phyloP scores from a whole-genome alignment of 306 rosid genomes.

The Castanopsis chinensis region DNA sequence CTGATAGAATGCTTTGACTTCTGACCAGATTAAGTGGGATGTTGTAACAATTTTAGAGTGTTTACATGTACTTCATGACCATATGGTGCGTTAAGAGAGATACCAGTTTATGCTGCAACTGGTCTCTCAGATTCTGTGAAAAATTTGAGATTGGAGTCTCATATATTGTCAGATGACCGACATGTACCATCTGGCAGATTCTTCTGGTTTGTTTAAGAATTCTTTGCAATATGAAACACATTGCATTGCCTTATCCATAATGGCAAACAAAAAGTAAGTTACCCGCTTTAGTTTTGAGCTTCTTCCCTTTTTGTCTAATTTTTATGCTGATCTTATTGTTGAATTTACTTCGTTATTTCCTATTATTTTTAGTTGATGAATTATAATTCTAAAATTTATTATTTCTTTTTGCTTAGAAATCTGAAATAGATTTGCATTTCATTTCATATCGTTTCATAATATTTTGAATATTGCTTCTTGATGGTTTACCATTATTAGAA shows the following conservation, averaged over 20 bases:
- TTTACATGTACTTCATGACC: slow-evolving; percentile 22
- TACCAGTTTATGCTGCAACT: slow-evolving; percentile 29
- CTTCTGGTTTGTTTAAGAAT: slow-evolving; percentile 42
- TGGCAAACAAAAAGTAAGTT: slow-evolving; percentile 55
- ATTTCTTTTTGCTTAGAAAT: not conserved
- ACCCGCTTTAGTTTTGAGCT: slow-evolving; percentile 22
- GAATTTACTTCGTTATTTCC: slow-evolving; percentile 13
- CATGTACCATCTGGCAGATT: slow-evolving; percentile 31
- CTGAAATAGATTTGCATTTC: not conserved
- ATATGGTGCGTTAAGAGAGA: slow-evolving; percentile 1
- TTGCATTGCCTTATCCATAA: slow-evolving; percentile 42
- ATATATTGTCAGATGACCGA: slow-evolving; percentile 36
- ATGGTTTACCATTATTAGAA: not conserved
- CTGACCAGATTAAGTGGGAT: slow-evolving; percentile 28
- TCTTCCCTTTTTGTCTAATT: not conserved
- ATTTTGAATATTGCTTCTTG: not conserved
- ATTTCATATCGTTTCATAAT: not conserved
- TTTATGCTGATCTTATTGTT: not conserved
- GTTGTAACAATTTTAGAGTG: slow-evolving; percentile 17
- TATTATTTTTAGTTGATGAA: not conserved
- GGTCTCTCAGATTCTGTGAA: slow-evolving; percentile 41
- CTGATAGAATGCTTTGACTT: slow-evolving; percentile 15
- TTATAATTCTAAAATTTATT: slow-evolving; percentile 13
- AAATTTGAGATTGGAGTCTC: slow-evolving; percentile 29
- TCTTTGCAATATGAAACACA: slow-evolving; percentile 43